These are phyloP conservation scores for Gossypium arboreum DNA, from an alignment of 345 rosid genomes.

Conservation along the genomic window DNA sequence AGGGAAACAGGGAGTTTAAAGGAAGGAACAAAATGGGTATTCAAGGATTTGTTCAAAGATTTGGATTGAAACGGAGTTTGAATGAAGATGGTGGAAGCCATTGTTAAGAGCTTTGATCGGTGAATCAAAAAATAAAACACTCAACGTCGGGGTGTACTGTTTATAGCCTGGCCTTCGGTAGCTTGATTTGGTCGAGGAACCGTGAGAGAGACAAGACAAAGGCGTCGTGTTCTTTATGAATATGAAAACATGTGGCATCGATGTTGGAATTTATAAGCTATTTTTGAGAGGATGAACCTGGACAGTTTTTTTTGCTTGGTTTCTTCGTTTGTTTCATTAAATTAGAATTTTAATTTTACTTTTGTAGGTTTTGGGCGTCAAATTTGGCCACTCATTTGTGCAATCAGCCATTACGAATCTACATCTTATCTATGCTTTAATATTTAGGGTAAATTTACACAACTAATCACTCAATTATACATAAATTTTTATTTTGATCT, in stretches of 20 bases:
- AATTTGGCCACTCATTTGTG: not conserved
- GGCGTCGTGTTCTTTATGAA: not conserved
- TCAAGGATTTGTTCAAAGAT: constrained; percentile 38
- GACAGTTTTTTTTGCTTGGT: constrained; percentile 15
- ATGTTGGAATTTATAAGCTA: not conserved
- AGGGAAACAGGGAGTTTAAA: constrained; percentile 30
- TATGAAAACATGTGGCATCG: not conserved
- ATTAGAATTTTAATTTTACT: not conserved
- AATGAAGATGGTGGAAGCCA: constrained; percentile 54
- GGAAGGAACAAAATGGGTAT: constrained; percentile 37
- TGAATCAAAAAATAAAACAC: constrained; percentile 9
- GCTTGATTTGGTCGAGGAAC: not conserved
- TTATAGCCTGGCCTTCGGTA: not conserved
- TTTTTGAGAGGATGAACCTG: constrained; percentile 45
- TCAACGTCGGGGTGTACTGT: not conserved
- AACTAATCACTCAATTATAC: too few relatives aligned
- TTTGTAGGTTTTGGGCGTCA: constrained; percentile 7
- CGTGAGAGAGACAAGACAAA: not conserved
- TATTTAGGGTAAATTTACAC: not conserved
- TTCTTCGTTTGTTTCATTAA: not conserved
- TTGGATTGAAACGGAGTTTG: constrained; percentile 35
- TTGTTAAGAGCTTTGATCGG: constrained; percentile 15
- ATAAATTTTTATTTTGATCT: too few relatives aligned
- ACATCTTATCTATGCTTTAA: not conserved
- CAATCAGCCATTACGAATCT: too few relatives aligned